A percentile compares a stretch with the other conserved stretches of the same genome.
phyloP scores from a whole-genome alignment of 192 early-diverging fungal genomes.

The Coemansia reversa region DNA sequence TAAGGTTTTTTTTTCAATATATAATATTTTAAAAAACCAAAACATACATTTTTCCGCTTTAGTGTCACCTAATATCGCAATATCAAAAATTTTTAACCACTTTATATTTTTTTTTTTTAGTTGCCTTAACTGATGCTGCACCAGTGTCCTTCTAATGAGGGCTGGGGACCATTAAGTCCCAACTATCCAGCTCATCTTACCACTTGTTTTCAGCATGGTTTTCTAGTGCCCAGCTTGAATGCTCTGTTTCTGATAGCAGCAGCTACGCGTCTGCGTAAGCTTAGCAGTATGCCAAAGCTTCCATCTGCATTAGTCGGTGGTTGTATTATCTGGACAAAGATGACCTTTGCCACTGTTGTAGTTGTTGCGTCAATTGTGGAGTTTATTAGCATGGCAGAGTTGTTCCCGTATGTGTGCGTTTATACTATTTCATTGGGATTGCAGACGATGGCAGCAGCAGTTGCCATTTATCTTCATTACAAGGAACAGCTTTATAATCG shows the following conservation, averaged over 20 bases:
- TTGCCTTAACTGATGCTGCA: too few relatives aligned
- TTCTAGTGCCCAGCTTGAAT: conserved; percentile 8
- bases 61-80: too few relatives aligned
- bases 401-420: conserved; percentile 4
- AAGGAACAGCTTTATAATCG: conserved; percentile 30
- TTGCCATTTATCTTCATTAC: conserved; percentile 30
- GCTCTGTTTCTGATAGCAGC: conserved; percentile 17
- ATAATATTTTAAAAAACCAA: too few relatives aligned
- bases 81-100: too few relatives aligned
- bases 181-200: conserved; percentile 34
- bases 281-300: conserved; percentile 3
- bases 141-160: conserved; percentile 28
- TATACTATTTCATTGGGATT: conserved; percentile 18
- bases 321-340: conserved; percentile 14
- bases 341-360: conserved; percentile 7
- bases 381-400: conserved; percentile 3
- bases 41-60: too few relatives aligned
- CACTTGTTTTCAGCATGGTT: conserved; percentile 34
- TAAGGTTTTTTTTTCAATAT: too few relatives aligned
- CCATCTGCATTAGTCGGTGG: conserved; percentile 6
- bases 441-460: conserved; percentile 22
- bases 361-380: conserved; percentile 23
- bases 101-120: too few relatives aligned
- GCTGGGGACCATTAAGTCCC: conserved; percentile 43
- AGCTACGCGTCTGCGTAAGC: conserved; percentile 8